These are phyloP conservation scores for Beauveria sp. DNA, from an alignment of 2,329 filamentous ascomycete species.

Conservation along the genomic window DNA sequence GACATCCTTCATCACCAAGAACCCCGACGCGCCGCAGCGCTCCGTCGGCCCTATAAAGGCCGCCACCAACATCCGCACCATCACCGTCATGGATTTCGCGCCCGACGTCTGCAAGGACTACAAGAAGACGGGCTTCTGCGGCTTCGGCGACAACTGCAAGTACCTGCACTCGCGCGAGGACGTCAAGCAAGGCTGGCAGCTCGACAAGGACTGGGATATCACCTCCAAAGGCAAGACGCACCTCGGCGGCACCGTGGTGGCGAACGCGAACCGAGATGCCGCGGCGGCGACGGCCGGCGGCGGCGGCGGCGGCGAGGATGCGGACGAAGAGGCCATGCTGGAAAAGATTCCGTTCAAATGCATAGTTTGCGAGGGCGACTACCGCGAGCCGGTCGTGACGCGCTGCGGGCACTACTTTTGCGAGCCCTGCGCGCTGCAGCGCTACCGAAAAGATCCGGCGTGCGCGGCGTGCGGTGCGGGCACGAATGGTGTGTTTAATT, in stretches of 20 bases:
- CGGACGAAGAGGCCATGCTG: conserved; percentile 61
- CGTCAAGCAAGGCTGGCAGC: conserved; percentile 88
- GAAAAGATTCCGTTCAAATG: conserved; percentile 86
- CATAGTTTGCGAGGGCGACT: conserved; percentile 73
- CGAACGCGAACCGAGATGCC: conserved; percentile 45
- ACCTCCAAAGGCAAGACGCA: conserved; percentile 65
- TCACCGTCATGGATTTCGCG: conserved; percentile 84
- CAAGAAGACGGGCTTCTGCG: conserved; percentile 59
- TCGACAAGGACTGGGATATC: conserved; percentile 90
- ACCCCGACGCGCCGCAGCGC: conserved; percentile 62
- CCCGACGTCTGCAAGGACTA: conserved; percentile 96
- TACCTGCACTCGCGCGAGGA: conserved; percentile 70
- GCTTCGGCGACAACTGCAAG: conserved; percentile 65
- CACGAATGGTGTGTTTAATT: conserved; percentile 85
- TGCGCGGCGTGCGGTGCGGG: conserved; percentile 81
- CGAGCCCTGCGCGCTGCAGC: conserved; percentile 75
- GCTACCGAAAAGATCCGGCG: conserved; percentile 78
- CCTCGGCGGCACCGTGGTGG: conserved; percentile 52
- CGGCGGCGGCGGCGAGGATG: conserved; percentile 33
- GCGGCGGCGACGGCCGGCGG: conserved; percentile 19
- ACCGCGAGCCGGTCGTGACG: conserved; percentile 75
- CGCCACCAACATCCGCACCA: conserved; percentile 80
- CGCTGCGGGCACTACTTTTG: conserved; percentile 97
- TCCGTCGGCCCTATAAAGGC: conserved; percentile 82
- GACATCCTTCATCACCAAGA: conserved; percentile 70